Evolutionary conservation across 192 early-diverging fungal genomes (phyloP).

Genomic region (Funneliformis geosporum): DNA sequence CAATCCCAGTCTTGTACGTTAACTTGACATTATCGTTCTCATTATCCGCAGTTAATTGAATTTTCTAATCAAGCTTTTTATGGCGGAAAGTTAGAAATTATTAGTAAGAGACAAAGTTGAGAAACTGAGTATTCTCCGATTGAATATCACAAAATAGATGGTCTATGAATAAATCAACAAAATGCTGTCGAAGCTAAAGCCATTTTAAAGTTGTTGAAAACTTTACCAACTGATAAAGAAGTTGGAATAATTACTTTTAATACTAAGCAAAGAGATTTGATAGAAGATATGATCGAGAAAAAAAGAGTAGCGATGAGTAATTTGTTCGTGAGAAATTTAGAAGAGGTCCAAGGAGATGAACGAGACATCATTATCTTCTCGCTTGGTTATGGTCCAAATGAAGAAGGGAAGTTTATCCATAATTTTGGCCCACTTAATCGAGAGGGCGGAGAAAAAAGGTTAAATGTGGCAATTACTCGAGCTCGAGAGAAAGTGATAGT

Average conservation of each 20-base stretch:
- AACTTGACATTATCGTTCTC: background rate
- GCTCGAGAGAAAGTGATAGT: background rate
- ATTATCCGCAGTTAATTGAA: background rate
- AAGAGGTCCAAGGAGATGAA: background rate
- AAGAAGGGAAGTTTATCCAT: background rate
- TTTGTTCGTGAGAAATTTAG: background rate
- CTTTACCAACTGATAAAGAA: background rate
- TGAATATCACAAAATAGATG: background rate
- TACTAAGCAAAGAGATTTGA: background rate
- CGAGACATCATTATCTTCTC: background rate
- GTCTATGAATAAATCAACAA: background rate
- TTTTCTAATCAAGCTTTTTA: slow-evolving; percentile 1
- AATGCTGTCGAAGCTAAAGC: background rate
- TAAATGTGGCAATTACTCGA: background rate
- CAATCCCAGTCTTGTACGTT: background rate
- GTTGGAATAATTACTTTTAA: background rate
- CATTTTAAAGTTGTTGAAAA: background rate
- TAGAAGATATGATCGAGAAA: background rate
- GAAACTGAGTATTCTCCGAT: no score
- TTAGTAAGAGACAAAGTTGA: background rate
- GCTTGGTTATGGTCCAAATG: background rate
- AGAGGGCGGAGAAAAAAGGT: background rate
- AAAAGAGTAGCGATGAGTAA: background rate
- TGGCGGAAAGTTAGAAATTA: background rate
- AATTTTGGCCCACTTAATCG: background rate